Evolutionary conservation across 208 protist genomes (phyloP), one percentile per base, ranked within the genome.

Genomic region (Acanthamoeba castellanii): DNA sequence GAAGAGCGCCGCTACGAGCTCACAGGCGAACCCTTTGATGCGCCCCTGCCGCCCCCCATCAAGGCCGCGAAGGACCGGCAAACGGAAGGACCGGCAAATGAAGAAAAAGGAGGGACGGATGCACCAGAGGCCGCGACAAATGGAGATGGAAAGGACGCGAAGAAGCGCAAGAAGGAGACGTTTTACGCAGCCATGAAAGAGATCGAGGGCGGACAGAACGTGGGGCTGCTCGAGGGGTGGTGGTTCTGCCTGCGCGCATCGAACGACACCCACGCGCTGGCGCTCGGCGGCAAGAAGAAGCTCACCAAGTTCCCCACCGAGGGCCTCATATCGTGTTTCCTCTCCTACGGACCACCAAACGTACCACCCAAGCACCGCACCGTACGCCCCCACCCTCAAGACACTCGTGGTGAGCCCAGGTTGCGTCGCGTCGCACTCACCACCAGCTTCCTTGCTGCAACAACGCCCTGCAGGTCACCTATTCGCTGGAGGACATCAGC

Each of bases 1-100:
- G 85, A 91, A 27, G 85, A 91, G 85, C 50, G 85, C 30, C 52
- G 59, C 57, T 91, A 74, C 34, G 85, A 74, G 85, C 32, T 91
- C 22, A 14, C 18, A 11, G 85, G 85, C 57, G 55, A 74, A n/a
- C 55, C 85, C 57, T n/a, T 74, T 5, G 85, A 91, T 72, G 27
- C 85, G 27, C 85, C 52, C 22, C 59, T 91, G 9, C 85, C 85
- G 14, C 85, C 85, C 25, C 18, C 57, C 85, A 91, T 91, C 27
- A 91, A 91, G 37, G 45, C 45, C 20, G 42, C 42, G 42, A 45
- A 84, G 37, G 30, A 47, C 5, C 52, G 52, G 1, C 13, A 57
- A 57, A 7, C 52, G 16, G 52, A 57, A 76, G 27, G 32, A 13
- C 66, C 32, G 66, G 18, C 66, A 16, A 1, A 13, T 32, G 50